Base-by-base conservation (phyloP, 805 yeast species). In the Kluyveromyces lactis region DNA sequence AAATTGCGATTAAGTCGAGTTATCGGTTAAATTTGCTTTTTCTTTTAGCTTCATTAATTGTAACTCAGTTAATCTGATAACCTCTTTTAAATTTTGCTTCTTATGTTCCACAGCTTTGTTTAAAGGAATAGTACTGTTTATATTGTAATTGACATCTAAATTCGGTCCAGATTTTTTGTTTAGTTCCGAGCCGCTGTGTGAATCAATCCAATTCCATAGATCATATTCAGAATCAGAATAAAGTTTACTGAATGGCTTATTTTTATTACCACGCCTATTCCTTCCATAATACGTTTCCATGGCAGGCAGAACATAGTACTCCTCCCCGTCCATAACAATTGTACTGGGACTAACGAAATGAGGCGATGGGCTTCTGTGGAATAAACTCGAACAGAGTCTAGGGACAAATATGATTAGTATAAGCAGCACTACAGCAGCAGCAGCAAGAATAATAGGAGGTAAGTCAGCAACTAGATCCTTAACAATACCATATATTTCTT, bases 141-240 rank as follows among this genome's bases (percentile, higher is more conserved):
- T 21, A 9, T 23, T 21, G 2, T 19, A 18, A 21, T 34, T 17
- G 13, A 32, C 23, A 4, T 26, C 29, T 5, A 26, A n/a, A 9
- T 32, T 16, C 12, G 3, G n/a, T 29, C 36, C 27, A 32, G 29
- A 26, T 36, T 30, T 33, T 26, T 31, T 34, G 31, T 40, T 17
- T 29, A 18, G 33, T 46, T 28, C 33, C 27, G 18, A 40, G 27
- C 51, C 50, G 9, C 63, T 60, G 27, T 74, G 66, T 43, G 63
- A 66, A 31, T 68, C 69, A 31, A 84, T 67, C 95, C 95, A 84
- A 33, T 75, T 70, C 92, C 92, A 84, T 32, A 84, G 53, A 18
- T 71, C 69, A 13, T 70, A 66, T 57, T 84, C 87, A 43, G 77
- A 73, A 40, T 67, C 65, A 43, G 64, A 49, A 15, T 59, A 49